A percentile compares a stretch with the other conserved stretches of the same genome.
Evolutionary conservation across 345 rosid species (phyloP).

Genomic region (Linum trigynum): DNA sequence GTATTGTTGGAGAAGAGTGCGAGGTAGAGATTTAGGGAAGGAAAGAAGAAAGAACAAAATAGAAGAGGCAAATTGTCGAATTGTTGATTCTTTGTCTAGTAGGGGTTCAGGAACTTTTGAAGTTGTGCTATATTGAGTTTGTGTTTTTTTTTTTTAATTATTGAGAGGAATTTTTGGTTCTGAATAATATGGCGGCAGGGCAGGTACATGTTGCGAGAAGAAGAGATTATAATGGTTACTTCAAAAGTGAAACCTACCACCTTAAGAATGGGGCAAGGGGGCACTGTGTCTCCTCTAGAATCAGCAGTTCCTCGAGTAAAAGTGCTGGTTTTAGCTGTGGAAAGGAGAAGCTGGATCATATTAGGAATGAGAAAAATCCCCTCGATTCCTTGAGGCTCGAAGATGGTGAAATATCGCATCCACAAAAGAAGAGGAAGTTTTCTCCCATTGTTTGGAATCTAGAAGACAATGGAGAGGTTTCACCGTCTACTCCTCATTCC

Average conservation of each 20-base stretch:
- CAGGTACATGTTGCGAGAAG: slow-evolving; percentile 44
- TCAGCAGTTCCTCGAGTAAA: slow-evolving; percentile 6
- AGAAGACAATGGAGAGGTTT: slow-evolving; percentile 26
- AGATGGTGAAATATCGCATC: slow-evolving; percentile 22
- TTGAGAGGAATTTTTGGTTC: slow-evolving; percentile 45
- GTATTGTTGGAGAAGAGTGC: slow-evolving; percentile 6
- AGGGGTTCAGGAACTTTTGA: slow-evolving; percentile 18
- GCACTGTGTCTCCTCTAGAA: background rate
- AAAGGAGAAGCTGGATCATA: slow-evolving; percentile 8
- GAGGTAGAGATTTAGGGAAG: no score
- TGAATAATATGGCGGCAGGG: slow-evolving; percentile 72
- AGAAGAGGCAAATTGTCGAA: background rate
- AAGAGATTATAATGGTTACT: slow-evolving; percentile 20
- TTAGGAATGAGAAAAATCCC: slow-evolving; percentile 2
- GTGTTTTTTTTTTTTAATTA: slow-evolving; percentile 13
- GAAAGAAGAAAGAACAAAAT: no score
- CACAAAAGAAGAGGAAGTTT: slow-evolving; percentile 55
- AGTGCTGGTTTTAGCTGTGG: slow-evolving; percentile 16
- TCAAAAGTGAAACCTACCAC: slow-evolving; percentile 18
- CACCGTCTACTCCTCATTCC: slow-evolving; percentile 12
- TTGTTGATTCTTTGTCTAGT: slow-evolving; percentile 10
- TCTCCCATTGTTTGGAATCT: slow-evolving; percentile 44
- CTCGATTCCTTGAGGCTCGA: slow-evolving; percentile 11
- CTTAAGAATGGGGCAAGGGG: slow-evolving; percentile 22
- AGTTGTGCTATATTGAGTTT: slow-evolving; percentile 6